Base-by-base conservation (phyloP, 768 basidiomycete species). In the Russula olivacea region DNA sequence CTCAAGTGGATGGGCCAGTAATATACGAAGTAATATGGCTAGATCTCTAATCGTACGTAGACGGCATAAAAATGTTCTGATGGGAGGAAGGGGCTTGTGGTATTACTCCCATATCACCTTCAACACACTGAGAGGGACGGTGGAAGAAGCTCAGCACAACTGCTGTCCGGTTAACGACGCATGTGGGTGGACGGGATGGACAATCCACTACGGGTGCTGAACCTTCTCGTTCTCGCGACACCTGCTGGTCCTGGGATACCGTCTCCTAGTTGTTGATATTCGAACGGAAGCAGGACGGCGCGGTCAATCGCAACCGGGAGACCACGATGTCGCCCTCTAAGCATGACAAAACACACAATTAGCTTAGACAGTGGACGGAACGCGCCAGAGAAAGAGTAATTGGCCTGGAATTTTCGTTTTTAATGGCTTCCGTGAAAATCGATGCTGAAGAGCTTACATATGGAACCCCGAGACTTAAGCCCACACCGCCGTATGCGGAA, bases 321-420 rank as follows among this genome's bases (percentile, higher is more conserved):
- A 41, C 92, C 91, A 52, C 94, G 87, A 73, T 98, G 94, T 14
- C 93, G 83, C 9, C 94, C 93, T 61, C 97, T 89, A 64, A 99
- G 81, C 92, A 98, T 98, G 68, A 98, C 93, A 11, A 83, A 73
- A 70, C 85, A 87, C 30, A 98, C 68, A 61, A 98, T 85, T 40
- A 98, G 80, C 73, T 98, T 98, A 0, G 93, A 94, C 6, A 97
- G 74, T 0, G 88, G 82, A 15, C 80, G 77, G 62, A 95, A 85
- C 11, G 87, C 83, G 2, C 93, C 95, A 6, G 84, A 83, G 58
- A 98, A 81, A 0, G 91, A 91, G 69, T 84, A 91, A 71, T 89
- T 88, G 71, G 83, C 79, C 93, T 97, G 66, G 4, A 28, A 28
- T 3, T 14, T 59, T 50, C 36, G 55, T 59, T 59, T 52, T 49